Evolutionary conservation across 2,329 filamentous ascomycete species (phyloP).

Genomic region (Tolypocladium album): DNA sequence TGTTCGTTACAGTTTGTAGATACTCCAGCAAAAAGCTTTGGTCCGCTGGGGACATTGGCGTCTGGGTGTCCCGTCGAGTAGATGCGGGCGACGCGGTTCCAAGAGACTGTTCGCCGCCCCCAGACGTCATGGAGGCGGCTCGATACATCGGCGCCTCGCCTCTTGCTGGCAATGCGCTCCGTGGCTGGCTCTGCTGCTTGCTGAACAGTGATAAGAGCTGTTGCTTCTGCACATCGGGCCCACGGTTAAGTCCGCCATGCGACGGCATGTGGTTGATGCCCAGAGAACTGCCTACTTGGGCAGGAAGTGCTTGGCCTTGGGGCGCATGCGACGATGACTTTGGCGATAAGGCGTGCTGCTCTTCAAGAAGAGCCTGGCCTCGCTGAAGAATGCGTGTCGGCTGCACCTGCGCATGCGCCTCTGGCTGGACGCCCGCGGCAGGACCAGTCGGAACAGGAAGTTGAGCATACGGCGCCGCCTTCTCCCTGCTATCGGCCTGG

Average conservation of each 20-base stretch:
- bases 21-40: slow-evolving; percentile 69
- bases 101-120: slow-evolving; percentile 17
- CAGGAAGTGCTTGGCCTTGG: slow-evolving; percentile 9
- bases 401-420: slow-evolving; percentile 5
- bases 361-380: slow-evolving; percentile 17
- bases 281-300: slow-evolving; percentile 8
- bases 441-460: background rate
- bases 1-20: slow-evolving; percentile 45
- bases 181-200: slow-evolving; percentile 18
- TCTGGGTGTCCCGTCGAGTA: slow-evolving; percentile 36
- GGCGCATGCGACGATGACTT: slow-evolving; percentile 10
- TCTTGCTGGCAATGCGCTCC: background rate
- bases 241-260: slow-evolving; percentile 3
- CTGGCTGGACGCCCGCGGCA: background rate
- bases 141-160: slow-evolving; percentile 19
- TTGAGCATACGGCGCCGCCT: background rate
- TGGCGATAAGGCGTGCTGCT: slow-evolving; percentile 8
- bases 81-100: slow-evolving; percentile 8
- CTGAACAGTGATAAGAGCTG: slow-evolving; percentile 52
- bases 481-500: slow-evolving; percentile 4
- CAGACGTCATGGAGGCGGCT: slow-evolving; percentile 33
- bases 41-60: slow-evolving; percentile 56
- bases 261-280: background rate
- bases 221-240: slow-evolving; percentile 20
- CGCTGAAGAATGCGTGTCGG: slow-evolving; percentile 24